These are phyloP conservation scores for Smallanthus sonchifolius DNA, from an alignment of 129 eudicot species.

Conservation along the genomic window DNA sequence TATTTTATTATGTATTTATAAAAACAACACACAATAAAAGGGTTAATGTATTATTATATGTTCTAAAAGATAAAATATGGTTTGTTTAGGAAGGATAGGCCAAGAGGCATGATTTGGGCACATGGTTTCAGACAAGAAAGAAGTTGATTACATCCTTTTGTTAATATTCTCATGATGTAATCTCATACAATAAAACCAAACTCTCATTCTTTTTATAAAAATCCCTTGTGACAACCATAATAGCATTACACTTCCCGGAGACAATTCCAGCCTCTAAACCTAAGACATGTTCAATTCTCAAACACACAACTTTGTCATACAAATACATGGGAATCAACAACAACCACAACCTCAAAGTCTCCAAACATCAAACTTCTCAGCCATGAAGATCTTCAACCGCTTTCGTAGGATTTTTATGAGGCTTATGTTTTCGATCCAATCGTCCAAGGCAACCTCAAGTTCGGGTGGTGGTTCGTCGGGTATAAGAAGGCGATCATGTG, in stretches of 20 bases:
- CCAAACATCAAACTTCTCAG: constrained; percentile 28
- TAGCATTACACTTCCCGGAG: constrained; percentile 53
- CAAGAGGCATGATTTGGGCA: constrained; percentile 57
- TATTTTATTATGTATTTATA: too few species aligned
- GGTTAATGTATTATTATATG: background rate
- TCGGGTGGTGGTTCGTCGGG: background rate
- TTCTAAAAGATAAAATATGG: constrained; percentile 6
- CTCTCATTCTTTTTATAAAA: constrained; percentile 38
- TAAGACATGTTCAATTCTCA: constrained; percentile 30
- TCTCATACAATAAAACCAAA: constrained; percentile 29
- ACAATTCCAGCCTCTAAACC: constrained; percentile 29
- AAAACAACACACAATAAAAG: too few species aligned
- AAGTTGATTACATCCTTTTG: constrained; percentile 34
- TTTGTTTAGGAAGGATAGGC: constrained; percentile 30
- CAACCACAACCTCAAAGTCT: background rate
- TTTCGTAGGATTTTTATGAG: constrained; percentile 58
- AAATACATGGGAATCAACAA: constrained; percentile 22
- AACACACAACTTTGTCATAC: constrained; percentile 33
- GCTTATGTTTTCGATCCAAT: constrained; percentile 38
- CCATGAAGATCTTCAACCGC: constrained; percentile 64
- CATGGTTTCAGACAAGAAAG: constrained; percentile 59
- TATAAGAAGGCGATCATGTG: constrained; percentile 31
- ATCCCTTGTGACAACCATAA: constrained; percentile 43
- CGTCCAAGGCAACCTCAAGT: constrained; percentile 19
- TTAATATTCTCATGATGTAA: constrained; percentile 28